These are phyloP conservation scores for Tetrapisispora taiwanensis DNA, from an alignment of 805 yeast species.

Conservation along the genomic window DNA sequence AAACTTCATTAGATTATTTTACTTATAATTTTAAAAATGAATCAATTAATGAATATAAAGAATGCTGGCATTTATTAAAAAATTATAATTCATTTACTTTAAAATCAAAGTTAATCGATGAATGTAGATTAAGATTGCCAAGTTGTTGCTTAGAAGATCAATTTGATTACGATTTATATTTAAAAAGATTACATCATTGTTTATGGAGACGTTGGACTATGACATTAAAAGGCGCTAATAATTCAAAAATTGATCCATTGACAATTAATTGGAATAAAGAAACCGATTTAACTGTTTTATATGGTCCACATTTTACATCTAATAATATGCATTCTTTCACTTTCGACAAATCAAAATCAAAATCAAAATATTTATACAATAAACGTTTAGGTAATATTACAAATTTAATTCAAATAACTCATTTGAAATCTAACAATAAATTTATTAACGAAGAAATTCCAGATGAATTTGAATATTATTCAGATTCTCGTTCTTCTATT, in stretches of 20 bases:
- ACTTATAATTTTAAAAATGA: neutral
- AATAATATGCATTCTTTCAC: neutral
- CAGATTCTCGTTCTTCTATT: slow-evolving; percentile 1
- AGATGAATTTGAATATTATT: slow-evolving; percentile 2
- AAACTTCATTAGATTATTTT: slow-evolving; percentile 25
- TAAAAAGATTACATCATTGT: slow-evolving; percentile 61
- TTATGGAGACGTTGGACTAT: slow-evolving; percentile 96
- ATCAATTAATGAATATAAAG: neutral
- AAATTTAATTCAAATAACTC: neutral
- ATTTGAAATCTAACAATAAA: neutral
- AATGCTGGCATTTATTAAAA: slow-evolving; percentile 1
- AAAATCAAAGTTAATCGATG: neutral
- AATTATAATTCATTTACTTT: neutral
- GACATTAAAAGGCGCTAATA: slow-evolving; percentile 51
- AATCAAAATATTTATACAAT: neutral
- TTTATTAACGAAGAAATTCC: neutral
- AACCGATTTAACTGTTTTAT: slow-evolving; percentile 88
- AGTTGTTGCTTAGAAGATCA: slow-evolving; percentile 29
- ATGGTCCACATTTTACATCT: slow-evolving; percentile 56
- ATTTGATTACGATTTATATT: slow-evolving; percentile 23
- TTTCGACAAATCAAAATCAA: neutral
- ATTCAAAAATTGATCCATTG: slow-evolving; percentile 53
- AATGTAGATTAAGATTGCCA: slow-evolving; percentile 12
- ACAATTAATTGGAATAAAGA: slow-evolving; percentile 91
- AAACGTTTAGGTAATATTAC: neutral